phyloP scores from a whole-genome alignment of 345 rosid species.

The Diplotaxis tenuifolia region DNA sequence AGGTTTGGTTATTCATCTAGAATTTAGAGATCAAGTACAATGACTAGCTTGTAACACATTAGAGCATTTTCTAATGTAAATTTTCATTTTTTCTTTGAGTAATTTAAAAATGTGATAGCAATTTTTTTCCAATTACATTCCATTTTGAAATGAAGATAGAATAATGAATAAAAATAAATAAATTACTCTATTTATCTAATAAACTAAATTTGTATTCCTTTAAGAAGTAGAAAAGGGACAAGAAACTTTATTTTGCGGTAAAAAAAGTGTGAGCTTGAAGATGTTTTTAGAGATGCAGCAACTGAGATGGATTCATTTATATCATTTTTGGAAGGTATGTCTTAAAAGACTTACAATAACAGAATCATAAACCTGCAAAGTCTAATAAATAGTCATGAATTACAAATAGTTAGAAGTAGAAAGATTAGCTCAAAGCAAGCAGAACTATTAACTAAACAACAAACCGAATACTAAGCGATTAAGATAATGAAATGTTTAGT shows the following conservation, averaged over 20 bases:
- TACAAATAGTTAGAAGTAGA: not conserved
- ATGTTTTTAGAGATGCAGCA: too few species aligned
- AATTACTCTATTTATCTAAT: too few species aligned
- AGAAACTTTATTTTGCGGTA: too few species aligned
- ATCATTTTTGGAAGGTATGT: too few species aligned
- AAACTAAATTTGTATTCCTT: too few species aligned
- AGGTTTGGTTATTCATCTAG: not conserved
- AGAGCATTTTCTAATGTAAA: not conserved
- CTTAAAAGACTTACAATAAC: not conserved
- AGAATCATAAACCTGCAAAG: not conserved
- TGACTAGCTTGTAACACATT: not conserved
- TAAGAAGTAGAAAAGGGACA: too few species aligned
- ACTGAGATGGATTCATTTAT: too few species aligned
- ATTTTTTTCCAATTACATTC: not conserved
- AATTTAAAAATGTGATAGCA: too few species aligned
- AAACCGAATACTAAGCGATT: not conserved
- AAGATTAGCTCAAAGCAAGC: not conserved
- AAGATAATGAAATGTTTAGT: not conserved
- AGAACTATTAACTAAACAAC: not conserved
- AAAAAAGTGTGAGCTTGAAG: too few species aligned
- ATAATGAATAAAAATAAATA: too few species aligned
- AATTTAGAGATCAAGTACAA: not conserved
- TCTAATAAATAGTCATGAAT: not conserved
- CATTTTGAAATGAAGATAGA: not conserved
- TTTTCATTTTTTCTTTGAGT: not conserved